Evolutionary conservation across 371 early-diverging fungal species (phyloP), one percentile per base, ranked within the genome.

Genomic region (Dinochytrium kinnereticum): DNA sequence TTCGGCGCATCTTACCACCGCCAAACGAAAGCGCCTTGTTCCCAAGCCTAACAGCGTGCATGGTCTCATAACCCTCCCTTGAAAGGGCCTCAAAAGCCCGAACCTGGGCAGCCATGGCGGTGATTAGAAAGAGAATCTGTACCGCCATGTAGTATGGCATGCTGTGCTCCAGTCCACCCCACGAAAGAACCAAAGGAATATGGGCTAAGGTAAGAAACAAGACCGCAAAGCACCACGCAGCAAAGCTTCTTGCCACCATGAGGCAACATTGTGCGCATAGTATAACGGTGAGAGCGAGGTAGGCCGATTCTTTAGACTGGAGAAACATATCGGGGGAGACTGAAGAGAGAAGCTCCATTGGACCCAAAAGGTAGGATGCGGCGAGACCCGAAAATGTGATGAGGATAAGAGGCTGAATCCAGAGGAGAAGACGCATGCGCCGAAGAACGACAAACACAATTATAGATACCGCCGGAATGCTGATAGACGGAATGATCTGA

Each of bases 161-260:
- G n/a, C 37, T 28, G 31, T 50, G 37, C 39, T 64, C 24, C 28
- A 24, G 19, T 17, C 69, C 69, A 7, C 57, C 73, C 75, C 75
- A 74, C 2, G 70, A 44, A 1, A 36, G 1, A 19, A 50, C 75
- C 2, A 74, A 65, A 1, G 75, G 70, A 30, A 74, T 55, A 50
- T 69, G 69, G 26, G 64, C 51, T 28, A 70, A 10, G 15, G 64
- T 65, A 1, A 74, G 38, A 55, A 74, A 74, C 31, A 70, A 57
- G 19, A 74, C 51, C n/a, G 75, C 68, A n/a, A 74, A 28, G 37
- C 75, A 61, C 70, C 69, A 74, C 15, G 75, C 61, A 1, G 51
- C 2, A 37, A 74, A 74, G 59, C 75, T 74, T 17, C 75, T 36
- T 2, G 75, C 69, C n/a, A 68, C 67, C 1, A 70, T 61, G 21